These are phyloP conservation scores for Cadophora malorum DNA, from an alignment of 2,329 filamentous ascomycete genomes.

Conservation along the genomic window DNA sequence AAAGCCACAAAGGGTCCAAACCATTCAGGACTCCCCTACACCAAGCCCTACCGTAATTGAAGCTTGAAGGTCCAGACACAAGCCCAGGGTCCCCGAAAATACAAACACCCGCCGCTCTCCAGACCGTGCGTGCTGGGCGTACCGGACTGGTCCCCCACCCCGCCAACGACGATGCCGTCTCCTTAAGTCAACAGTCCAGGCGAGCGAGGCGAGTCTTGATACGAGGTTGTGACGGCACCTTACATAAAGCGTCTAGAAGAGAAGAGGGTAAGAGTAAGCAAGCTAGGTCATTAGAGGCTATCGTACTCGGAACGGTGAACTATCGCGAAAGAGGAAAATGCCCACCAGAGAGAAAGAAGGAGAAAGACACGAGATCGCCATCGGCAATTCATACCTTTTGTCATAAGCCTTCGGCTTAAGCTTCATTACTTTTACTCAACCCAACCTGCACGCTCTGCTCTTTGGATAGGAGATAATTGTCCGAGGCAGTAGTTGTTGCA, in stretches of 20 bases:
- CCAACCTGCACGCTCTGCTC: too few species aligned
- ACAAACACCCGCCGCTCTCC: background rate
- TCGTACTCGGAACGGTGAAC: too few species aligned
- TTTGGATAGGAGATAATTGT: too few species aligned
- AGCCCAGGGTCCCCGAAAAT: background rate
- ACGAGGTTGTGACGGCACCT: too few species aligned
- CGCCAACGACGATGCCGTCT: background rate
- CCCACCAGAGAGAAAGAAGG: background rate
- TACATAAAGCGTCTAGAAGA: too few species aligned
- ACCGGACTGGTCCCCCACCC: background rate
- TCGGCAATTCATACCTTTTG: slow-evolving; percentile 4
- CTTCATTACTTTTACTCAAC: too few species aligned
- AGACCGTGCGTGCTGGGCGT: background rate
- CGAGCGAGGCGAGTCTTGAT: background rate
- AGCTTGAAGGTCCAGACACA: background rate
- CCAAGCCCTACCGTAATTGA: background rate
- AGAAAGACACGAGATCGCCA: background rate
- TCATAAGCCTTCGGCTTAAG: background rate
- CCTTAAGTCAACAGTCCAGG: background rate
- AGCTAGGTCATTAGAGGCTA: too few species aligned
- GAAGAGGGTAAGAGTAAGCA: too few species aligned
- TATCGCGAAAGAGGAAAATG: slow-evolving; percentile 1
- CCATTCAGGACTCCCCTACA: too few species aligned
- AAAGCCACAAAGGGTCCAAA: background rate
- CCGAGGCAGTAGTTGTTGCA: too few species aligned